Conservation (phyloP, 768 basidiomycete species). For the Collybiopsis luxurians region DNA sequence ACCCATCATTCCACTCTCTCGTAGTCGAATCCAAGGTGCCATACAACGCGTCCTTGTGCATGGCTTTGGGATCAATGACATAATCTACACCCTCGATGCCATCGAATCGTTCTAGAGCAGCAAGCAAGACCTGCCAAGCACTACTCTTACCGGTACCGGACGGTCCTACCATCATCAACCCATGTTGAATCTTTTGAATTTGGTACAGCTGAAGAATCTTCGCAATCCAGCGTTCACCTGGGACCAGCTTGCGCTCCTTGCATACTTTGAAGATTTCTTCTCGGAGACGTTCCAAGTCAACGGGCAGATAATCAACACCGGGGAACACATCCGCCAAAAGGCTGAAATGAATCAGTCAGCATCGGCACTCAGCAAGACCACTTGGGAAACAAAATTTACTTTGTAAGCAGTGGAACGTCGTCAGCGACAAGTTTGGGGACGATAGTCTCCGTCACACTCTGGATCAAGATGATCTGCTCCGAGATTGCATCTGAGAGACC, state of each 20-base stretch:
- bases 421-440: conserved; percentile 97
- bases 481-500: conserved; percentile 70
- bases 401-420: conserved; percentile 92
- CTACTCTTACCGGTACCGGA: conserved; percentile 97
- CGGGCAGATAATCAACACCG: conserved; percentile 86
- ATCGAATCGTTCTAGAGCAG: conserved; percentile 87
- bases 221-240: conserved; percentile 86
- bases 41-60: conserved; percentile 97
- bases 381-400: conserved; percentile 49
- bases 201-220: conserved; percentile 98
- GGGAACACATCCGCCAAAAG: conserved; percentile 97
- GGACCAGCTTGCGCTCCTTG: conserved; percentile 77
- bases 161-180: conserved; percentile 99
- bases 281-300: conserved; percentile 83
- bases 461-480: conserved; percentile 96
- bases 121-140: conserved; percentile 92
- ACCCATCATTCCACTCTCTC: conserved; percentile 98
- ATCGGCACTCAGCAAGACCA: neutral
- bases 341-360: conserved; percentile 35
- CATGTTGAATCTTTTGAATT: conserved; percentile 99
- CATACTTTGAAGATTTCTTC: conserved; percentile 87
- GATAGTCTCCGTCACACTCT: conserved; percentile 97
- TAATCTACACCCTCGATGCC: conserved; percentile 91
- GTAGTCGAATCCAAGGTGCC: conserved; percentile 97
- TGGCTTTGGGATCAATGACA: conserved; percentile 98